Conservation (phyloP, 23 red algal genomes). For the Pyropia haitanensis region DNA sequence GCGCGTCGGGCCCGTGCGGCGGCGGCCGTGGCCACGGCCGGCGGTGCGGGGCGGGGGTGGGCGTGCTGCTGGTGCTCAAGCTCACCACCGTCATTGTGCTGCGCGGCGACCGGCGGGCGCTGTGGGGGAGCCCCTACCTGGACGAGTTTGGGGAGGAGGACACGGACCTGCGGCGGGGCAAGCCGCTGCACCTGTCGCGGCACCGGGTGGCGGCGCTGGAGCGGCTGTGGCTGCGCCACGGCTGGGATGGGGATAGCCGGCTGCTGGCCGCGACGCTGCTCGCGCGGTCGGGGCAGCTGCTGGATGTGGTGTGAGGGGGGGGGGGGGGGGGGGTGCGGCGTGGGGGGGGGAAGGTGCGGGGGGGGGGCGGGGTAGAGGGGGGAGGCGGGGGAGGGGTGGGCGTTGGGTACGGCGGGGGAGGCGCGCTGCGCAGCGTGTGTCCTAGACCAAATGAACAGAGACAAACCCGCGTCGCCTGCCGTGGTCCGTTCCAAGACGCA, state of each 20-base stretch:
- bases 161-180: conserved; percentile 45
- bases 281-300: background rate
- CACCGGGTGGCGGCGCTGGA: conserved; percentile 31
- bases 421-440: too few species aligned
- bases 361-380: too few species aligned
- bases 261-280: conserved; percentile 13
- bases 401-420: too few species aligned
- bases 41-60: conserved; percentile 47
- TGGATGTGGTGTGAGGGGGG: too few species aligned
- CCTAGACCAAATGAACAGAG: too few species aligned
- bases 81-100: conserved; percentile 39
- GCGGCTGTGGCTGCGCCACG: conserved; percentile 49
- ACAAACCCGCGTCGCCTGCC: too few species aligned
- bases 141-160: conserved; percentile 84
- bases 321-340: too few species aligned
- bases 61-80: conserved; percentile 50
- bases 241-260: conserved; percentile 62
- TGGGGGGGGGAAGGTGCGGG: too few species aligned
- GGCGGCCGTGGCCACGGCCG: conserved; percentile 22
- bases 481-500: too few species aligned
- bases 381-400: too few species aligned
- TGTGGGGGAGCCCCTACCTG: conserved; percentile 66
- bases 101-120: conserved; percentile 28
- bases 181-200: conserved; percentile 26
- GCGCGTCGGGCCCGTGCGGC: conserved; percentile 6